These are phyloP conservation scores for Dactylella cylindrospora DNA, from an alignment of 2,329 filamentous ascomycete genomes.

Conservation along the genomic window DNA sequence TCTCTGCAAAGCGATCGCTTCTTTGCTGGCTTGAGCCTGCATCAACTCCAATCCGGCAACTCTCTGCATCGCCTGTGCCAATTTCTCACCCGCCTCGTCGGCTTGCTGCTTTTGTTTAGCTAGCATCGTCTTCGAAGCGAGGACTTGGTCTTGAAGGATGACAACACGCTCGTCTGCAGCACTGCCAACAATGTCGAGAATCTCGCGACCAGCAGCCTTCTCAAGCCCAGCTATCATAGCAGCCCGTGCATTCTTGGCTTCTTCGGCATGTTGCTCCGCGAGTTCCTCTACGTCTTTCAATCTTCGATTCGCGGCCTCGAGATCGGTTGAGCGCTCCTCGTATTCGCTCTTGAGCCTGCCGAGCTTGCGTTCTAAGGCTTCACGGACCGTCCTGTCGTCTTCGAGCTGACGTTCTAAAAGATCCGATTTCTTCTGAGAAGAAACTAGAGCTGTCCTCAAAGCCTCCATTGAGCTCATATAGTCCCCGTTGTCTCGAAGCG, in stretches of 20 bases:
- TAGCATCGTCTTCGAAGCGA: conserved; percentile 74
- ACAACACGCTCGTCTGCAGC: conserved; percentile 66
- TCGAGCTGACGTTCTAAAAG: conserved; percentile 78
- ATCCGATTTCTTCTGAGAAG: conserved; percentile 74
- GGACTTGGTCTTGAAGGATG: conserved; percentile 77
- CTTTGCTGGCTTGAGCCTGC: conserved; percentile 93
- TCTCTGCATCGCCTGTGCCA: conserved; percentile 89
- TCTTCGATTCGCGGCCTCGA: conserved; percentile 71
- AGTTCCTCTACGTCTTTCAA: conserved; percentile 84
- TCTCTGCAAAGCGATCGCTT: conserved; percentile 83
- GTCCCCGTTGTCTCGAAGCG: conserved; percentile 66
- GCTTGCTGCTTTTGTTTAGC: conserved; percentile 88
- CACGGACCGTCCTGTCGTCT: conserved; percentile 75
- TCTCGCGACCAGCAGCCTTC: conserved; percentile 61
- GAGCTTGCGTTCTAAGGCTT: conserved; percentile 74
- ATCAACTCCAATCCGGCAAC: conserved; percentile 96
- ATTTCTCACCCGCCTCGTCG: conserved; percentile 79
- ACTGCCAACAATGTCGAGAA: conserved; percentile 53
- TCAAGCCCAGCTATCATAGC: conserved; percentile 81
- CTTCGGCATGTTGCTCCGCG: conserved; percentile 79
- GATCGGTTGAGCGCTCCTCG: conserved; percentile 74
- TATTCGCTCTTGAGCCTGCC: conserved; percentile 77
- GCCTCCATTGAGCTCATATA: conserved; percentile 71
- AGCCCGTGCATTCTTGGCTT: conserved; percentile 80
- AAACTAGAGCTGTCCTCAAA: conserved; percentile 73